A percentile compares a stretch with the other conserved stretches of the same genome.
Evolutionary conservation across 2,329 filamentous ascomycete genomes (phyloP).

Genomic region (Pseudogymnoascus sp.): DNA sequence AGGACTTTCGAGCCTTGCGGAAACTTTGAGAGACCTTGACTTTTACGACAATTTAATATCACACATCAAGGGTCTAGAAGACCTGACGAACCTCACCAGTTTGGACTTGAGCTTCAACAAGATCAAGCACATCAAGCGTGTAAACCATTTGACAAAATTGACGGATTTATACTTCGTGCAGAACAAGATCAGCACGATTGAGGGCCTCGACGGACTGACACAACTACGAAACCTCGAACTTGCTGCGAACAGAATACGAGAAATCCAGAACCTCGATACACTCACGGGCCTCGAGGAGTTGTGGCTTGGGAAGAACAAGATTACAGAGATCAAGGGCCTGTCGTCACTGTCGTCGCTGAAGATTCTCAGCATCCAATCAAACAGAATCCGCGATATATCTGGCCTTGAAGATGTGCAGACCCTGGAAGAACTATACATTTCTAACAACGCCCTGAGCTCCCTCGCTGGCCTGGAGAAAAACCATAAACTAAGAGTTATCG

Average conservation of each 20-base stretch:
- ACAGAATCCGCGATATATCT: constrained; percentile 72
- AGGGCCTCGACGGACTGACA: constrained; percentile 67
- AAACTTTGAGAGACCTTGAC: constrained; percentile 73
- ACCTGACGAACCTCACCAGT: constrained; percentile 64
- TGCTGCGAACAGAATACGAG: constrained; percentile 82
- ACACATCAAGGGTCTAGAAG: constrained; percentile 76
- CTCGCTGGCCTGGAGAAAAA: constrained; percentile 66
- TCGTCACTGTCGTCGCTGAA: constrained; percentile 68
- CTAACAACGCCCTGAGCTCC: constrained; percentile 80
- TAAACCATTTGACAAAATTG: constrained; percentile 68
- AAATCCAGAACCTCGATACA: constrained; percentile 76
- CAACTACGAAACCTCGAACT: constrained; percentile 79
- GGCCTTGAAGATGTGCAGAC: constrained; percentile 66
- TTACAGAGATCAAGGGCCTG: constrained; percentile 72
- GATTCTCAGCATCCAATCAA: constrained; percentile 90
- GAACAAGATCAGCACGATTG: constrained; percentile 86
- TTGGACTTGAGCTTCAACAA: constrained; percentile 98
- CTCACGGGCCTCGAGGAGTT: constrained; percentile 75
- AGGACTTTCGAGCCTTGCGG: constrained; percentile 58
- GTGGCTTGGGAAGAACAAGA: constrained; percentile 96
- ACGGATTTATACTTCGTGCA: constrained; percentile 87
- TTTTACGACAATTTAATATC: constrained; percentile 94
- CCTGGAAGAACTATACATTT: constrained; percentile 91
- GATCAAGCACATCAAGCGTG: constrained; percentile 93
- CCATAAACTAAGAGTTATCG: constrained; percentile 64